Evolutionary conservation across 1,139 yeast species (phyloP), one percentile per base, ranked within the genome.

Genomic region (Debaryomyces robertsiae): DNA sequence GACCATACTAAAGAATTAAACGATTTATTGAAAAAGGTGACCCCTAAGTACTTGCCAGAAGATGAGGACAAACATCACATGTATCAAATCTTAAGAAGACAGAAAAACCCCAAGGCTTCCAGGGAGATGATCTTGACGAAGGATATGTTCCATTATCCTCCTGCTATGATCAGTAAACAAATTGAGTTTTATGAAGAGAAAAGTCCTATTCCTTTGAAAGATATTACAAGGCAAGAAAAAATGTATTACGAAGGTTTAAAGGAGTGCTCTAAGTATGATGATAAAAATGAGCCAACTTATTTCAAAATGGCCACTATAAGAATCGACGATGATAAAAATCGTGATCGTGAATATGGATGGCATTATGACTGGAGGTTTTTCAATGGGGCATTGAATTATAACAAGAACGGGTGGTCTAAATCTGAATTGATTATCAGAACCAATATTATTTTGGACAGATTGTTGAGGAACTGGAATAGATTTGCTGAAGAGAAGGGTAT

Each of bases 331-430:
- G 49, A 51, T 9, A 52, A 57, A 16, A 57, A 55, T 41, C 46
- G 56, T 30, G 60, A 57, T 30, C 50, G 57, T 33, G 73, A 66
- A 46, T 61, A 61, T 59, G 68, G 69, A 3, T 61, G 65, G 69
- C 69, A 65, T 48, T 66, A 65, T 46, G 73, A 67, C 44, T 67
- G 73, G 73, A 57, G 71, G 31, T 67, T 66, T 42, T 67, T 67
- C 55, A 60, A 60, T 40, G 70, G 69, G 3, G 69, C 68, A 2
- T 53, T 65, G 24, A 56, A 57, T 38, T 62, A 61, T 40, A 50
- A 53, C 14, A 57, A 57, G 40, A 46, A 45, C 4, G 62, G 61
- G 5, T 65, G 69, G 69, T 52, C 52, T 14, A 47, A 47, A 23
- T 50, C 50, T 19, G 67, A 66, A 44, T 46, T 58, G 27, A 48